A percentile compares a stretch with the other conserved stretches of the same genome.
These are phyloP conservation scores for Seminavis robusta DNA, from an alignment of 108 stramenopile species.

Conservation along the genomic window DNA sequence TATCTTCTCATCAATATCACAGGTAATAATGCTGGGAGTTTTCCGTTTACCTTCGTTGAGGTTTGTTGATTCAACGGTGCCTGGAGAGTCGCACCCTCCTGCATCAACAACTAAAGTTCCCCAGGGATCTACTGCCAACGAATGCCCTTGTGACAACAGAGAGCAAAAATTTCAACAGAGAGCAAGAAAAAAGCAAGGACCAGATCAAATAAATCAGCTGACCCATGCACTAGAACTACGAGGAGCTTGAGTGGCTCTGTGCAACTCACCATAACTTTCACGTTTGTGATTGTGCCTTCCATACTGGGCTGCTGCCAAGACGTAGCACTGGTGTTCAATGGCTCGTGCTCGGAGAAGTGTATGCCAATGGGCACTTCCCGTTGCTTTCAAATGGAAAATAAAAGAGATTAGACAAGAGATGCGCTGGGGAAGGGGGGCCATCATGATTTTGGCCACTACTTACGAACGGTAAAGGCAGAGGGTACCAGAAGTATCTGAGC, in stretches of 20 bases:
- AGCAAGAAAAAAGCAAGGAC: no score
- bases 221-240: no score
- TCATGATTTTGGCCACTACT: no score
- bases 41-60: not conserved
- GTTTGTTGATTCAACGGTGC: conserved; percentile 1
- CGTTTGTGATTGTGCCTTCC: conserved; percentile 86
- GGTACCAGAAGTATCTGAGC: conserved; percentile 88
- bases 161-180: no score
- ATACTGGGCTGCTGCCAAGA: conserved; percentile 94
- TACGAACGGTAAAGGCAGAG: conserved; percentile 93
- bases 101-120: conserved; percentile 56
- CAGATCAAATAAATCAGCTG: no score
- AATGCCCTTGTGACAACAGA: conserved; percentile 1
- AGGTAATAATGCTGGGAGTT: conserved; percentile 55
- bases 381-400: no score
- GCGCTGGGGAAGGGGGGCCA: no score
- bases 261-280: conserved; percentile 69
- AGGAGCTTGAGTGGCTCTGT: no score
- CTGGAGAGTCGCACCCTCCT: conserved; percentile 36
- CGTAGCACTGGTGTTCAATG: conserved; percentile 94
- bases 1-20: conserved; percentile 59
- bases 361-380: conserved; percentile 98
- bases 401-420: no score
- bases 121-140: conserved; percentile 70
- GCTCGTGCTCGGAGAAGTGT: conserved; percentile 86